Base-by-base conservation (phyloP, 2,329 filamentous ascomycete species). In the Diaporthe ilicicola region DNA sequence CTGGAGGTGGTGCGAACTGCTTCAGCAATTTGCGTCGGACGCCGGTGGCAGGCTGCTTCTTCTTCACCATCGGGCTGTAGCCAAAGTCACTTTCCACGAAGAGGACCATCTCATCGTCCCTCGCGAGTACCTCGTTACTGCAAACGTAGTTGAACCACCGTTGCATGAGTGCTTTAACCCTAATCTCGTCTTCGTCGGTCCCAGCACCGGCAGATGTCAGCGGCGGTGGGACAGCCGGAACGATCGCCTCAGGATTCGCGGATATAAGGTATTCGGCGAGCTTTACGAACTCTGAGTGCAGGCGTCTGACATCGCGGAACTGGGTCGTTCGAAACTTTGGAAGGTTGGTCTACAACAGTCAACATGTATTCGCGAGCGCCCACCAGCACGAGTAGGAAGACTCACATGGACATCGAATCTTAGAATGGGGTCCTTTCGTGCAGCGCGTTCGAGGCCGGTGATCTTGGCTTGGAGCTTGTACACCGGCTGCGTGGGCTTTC, bases 41-140 rank as follows among this genome's bases (percentile, higher is more conserved):
- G 53, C 96, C 96, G 1, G 96, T 99, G 10, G 96, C 96, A 27
- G 96, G 96, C 81, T 99, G 96, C 85, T 97, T 97, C 87, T 94
- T 94, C 81, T 95, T 92, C 56, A 98, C 92, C 78, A 98, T 93
- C 1, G 96, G 96, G 78, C 94, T 98, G 82, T 99, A 99, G 50
- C 96, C 96, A 81, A 98, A 98, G 81, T 99, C 96, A 79, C 94
- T 97, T 83, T 99, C 96, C n/a, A 99, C 94, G 77, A 99, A 99
- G 72, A 98, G 91, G 6, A 98, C 90, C 90, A 98, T 95, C 83
- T 99, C 96, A 73, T 98, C 95, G 79, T 99, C 96, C 73, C 93
- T 90, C 86, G 97, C 97, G 9, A 99, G 88, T 1, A 97, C 91
- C 44, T 98, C 95, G 76, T 96, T 98, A 77, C 89, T 90, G 83